These are phyloP conservation scores for Metschnikowia hibisci DNA, from an alignment of 805 yeast genomes.

Conservation along the genomic window DNA sequence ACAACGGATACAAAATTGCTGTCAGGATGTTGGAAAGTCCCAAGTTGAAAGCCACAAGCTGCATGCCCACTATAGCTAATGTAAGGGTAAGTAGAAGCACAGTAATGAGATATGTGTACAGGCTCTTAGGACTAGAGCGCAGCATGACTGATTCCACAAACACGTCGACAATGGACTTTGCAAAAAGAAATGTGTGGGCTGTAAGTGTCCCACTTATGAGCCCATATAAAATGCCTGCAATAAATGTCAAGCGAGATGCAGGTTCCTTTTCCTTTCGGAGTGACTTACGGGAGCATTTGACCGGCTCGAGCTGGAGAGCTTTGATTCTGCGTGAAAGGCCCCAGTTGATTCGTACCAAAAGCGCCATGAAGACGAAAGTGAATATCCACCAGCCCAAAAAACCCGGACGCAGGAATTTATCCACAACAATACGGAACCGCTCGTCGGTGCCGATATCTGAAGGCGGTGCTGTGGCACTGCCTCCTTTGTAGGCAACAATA, in stretches of 20 bases:
- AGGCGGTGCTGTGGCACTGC: slow-evolving; percentile 23
- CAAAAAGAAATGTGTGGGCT: slow-evolving; percentile 80
- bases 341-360: slow-evolving; percentile 24
- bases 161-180: slow-evolving; percentile 79
- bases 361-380: slow-evolving; percentile 29
- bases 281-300: slow-evolving; percentile 5
- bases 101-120: slow-evolving; percentile 34
- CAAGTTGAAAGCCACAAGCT: slow-evolving; percentile 66
- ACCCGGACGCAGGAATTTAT: slow-evolving; percentile 31
- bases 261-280: slow-evolving; percentile 14
- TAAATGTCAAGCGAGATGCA: slow-evolving; percentile 22
- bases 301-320: slow-evolving; percentile 5
- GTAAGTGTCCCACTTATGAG: slow-evolving; percentile 70
- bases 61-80: slow-evolving; percentile 62
- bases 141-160: slow-evolving; percentile 43
- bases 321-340: slow-evolving; percentile 17
- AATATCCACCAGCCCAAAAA: slow-evolving; percentile 57
- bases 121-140: slow-evolving; percentile 18
- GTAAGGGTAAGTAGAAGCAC: slow-evolving; percentile 48
- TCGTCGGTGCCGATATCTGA: slow-evolving; percentile 24
- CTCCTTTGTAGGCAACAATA: slow-evolving; percentile 70
- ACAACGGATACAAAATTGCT: slow-evolving; percentile 75
- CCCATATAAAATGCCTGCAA: slow-evolving; percentile 64
- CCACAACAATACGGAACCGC: slow-evolving; percentile 38
- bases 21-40: slow-evolving; percentile 72